These are phyloP conservation scores for Neofusicoccum umdonicola DNA, from an alignment of 2,329 filamentous ascomycete genomes.

Conservation along the genomic window DNA sequence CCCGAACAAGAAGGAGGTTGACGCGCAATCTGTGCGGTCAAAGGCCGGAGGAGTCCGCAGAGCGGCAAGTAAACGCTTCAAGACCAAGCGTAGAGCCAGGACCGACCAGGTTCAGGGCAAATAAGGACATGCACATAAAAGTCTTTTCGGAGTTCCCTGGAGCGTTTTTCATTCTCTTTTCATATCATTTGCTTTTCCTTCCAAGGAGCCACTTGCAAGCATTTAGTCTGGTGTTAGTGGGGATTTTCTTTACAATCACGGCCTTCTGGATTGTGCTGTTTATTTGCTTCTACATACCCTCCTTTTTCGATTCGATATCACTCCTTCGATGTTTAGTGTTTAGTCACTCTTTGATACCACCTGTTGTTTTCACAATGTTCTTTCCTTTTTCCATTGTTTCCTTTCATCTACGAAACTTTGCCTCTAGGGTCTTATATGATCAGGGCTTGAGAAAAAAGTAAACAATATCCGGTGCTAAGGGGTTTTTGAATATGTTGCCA, in stretches of 20 bases:
- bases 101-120: constrained; percentile 13
- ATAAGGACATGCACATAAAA: constrained; percentile 1
- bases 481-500: not conserved
- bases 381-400: not conserved
- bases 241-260: not conserved
- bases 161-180: not conserved
- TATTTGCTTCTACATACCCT: constrained; percentile 11
- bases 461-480: not conserved
- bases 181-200: not conserved
- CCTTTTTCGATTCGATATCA: constrained; percentile 12
- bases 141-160: not conserved
- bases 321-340: not conserved
- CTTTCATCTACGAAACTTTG: not conserved
- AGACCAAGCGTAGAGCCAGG: constrained; percentile 9
- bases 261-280: not conserved
- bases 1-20: not conserved
- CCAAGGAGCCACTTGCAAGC: constrained; percentile 6
- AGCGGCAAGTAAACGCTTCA: constrained; percentile 13
- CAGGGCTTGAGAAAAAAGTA: not conserved
- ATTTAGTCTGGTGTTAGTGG: constrained; percentile 8
- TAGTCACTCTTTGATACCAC: constrained; percentile 12
- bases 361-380: not conserved
- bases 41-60: constrained; percentile 4
- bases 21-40: not conserved
- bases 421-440: constrained; percentile 2